Percentiles rank a stretch among this genome's conserved stretches.
These are phyloP conservation scores for Scytalidium sp. DNA, from an alignment of 2,329 filamentous ascomycete genomes.

Conservation along the genomic window DNA sequence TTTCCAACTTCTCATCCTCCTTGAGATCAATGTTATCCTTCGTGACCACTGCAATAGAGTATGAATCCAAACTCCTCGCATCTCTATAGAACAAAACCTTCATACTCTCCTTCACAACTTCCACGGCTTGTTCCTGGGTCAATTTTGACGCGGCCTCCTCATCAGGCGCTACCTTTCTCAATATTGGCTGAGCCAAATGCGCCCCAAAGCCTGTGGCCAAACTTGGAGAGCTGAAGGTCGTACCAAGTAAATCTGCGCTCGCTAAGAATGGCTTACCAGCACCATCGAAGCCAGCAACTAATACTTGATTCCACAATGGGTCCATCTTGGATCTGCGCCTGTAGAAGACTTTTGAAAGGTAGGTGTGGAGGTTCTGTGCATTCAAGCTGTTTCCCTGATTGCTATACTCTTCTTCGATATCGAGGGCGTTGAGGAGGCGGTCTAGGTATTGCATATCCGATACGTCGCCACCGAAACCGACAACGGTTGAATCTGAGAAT, in stretches of 20 bases:
- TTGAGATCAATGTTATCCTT: slow-evolving; percentile 84
- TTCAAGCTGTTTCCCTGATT: slow-evolving; percentile 58
- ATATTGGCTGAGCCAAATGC: slow-evolving; percentile 87
- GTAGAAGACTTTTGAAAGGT: slow-evolving; percentile 95
- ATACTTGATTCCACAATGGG: slow-evolving; percentile 93
- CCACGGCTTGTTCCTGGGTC: slow-evolving; percentile 73
- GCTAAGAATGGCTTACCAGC: slow-evolving; percentile 83
- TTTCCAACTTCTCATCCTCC: slow-evolving; percentile 83
- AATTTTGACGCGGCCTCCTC: slow-evolving; percentile 73
- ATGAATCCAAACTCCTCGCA: slow-evolving; percentile 85
- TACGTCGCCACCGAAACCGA: slow-evolving; percentile 95
- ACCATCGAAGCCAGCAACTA: slow-evolving; percentile 85
- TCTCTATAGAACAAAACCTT: slow-evolving; percentile 98
- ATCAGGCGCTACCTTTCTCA: slow-evolving; percentile 80
- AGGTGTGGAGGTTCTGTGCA: slow-evolving; percentile 94
- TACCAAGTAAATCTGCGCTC: slow-evolving; percentile 86
- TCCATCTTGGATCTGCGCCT: slow-evolving; percentile 92
- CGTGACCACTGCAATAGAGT: slow-evolving; percentile 87
- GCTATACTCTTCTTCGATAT: slow-evolving; percentile 83
- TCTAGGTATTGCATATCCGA: slow-evolving; percentile 99
- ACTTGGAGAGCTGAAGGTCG: slow-evolving; percentile 83
- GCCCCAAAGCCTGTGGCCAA: slow-evolving; percentile 92
- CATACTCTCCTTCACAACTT: slow-evolving; percentile 88
- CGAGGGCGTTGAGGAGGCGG: slow-evolving; percentile 81
- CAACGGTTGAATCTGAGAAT: slow-evolving; percentile 79